Percentiles rank a stretch among this genome's conserved stretches.
Conservation (phyloP, 352 stramenopile species). For the Globisporangium takayamanum region DNA sequence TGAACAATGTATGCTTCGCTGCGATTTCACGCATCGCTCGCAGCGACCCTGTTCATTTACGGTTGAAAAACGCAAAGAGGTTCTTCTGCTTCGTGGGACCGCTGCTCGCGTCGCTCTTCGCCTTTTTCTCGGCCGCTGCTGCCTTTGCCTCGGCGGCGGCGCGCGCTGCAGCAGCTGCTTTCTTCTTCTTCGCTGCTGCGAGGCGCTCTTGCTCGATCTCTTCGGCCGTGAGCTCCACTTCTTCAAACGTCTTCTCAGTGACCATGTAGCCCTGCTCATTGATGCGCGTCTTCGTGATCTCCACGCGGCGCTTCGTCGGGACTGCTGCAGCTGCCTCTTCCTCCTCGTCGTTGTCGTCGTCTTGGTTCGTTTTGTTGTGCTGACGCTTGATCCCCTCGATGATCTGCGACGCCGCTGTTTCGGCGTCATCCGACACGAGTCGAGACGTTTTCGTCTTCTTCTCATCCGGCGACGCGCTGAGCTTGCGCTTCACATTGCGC, state of each 20-base stretch:
- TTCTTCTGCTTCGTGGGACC: conserved; percentile 63
- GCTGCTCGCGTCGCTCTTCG: background rate
- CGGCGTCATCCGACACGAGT: conserved; percentile 5
- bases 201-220: conserved; percentile 47
- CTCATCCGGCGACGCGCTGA: conserved; percentile 26
- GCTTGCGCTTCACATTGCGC: conserved; percentile 41
- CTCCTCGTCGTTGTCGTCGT: conserved; percentile 17
- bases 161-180: conserved; percentile 31
- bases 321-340: conserved; percentile 11
- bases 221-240: conserved; percentile 55
- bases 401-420: background rate
- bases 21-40: background rate
- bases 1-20: background rate
- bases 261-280: conserved; percentile 84
- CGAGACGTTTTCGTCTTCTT: conserved; percentile 5
- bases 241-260: conserved; percentile 68
- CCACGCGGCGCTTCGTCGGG: conserved; percentile 39
- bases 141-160: conserved; percentile 37
- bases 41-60: conserved; percentile 14
- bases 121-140: conserved; percentile 39
- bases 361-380: background rate
- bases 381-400: conserved; percentile 5
- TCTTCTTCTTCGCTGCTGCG: conserved; percentile 47
- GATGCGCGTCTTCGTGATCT: conserved; percentile 69
- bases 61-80: conserved; percentile 57